A percentile compares a stretch with the other conserved stretches of the same genome.
phyloP scores from a whole-genome alignment of 192 early-diverging fungal genomes.

The Backusella sp. region DNA sequence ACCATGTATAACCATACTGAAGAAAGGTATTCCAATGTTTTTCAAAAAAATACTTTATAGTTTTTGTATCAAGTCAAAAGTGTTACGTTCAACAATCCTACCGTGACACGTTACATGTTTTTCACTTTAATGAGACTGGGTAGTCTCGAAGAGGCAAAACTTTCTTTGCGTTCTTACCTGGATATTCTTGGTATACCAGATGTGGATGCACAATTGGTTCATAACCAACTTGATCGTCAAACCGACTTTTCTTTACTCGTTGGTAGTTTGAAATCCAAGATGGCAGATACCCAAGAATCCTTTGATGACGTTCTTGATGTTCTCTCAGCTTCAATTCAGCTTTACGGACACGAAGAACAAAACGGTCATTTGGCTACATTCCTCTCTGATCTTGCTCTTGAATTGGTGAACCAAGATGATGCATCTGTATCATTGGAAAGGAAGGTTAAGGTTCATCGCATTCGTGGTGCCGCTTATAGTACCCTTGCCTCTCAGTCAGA shows the following conservation, averaged over 20 bases:
- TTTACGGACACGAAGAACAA: constrained; percentile 13
- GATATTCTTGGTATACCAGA: constrained; percentile 43
- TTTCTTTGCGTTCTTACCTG: constrained; percentile 61
- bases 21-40: not conserved
- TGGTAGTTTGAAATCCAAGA: not conserved
- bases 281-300: not conserved
- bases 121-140: constrained; percentile 56
- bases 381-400: not conserved
- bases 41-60: not conserved
- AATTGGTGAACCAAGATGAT: not conserved
- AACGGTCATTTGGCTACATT: not conserved
- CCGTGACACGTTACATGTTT: constrained; percentile 60
- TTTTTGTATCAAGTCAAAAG: constrained; percentile 5
- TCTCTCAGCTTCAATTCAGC: not conserved
- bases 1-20: not conserved
- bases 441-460: not conserved
- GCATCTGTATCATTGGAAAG: not conserved
- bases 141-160: constrained; percentile 70
- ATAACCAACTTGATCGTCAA: not conserved
- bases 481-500: constrained; percentile 3
- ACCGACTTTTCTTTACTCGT: not conserved
- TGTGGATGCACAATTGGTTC: not conserved
- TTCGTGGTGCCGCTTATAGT: not conserved
- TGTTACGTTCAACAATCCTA: constrained; percentile 72
- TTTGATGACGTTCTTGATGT: not conserved